Evolutionary conservation across 495 filamentous ascomycete genomes (phyloP).

Genomic region (Xylaria grammica): DNA sequence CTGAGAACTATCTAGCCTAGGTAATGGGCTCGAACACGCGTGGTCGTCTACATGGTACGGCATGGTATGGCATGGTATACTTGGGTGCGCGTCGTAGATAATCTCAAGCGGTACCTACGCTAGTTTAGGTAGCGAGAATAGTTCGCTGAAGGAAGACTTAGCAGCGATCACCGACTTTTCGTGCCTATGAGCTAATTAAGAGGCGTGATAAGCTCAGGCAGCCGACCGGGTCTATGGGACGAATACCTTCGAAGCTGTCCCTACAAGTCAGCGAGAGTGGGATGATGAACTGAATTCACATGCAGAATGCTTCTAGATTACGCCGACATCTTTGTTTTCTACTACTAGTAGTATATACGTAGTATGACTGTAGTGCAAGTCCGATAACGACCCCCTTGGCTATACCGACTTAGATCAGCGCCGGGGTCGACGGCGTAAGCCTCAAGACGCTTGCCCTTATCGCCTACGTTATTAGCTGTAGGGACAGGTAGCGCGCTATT

Average conservation of each 20-base stretch:
- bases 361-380: not conserved
- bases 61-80: too few relatives aligned
- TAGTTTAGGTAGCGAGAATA: too few relatives aligned
- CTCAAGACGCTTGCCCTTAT: slow-evolving; percentile 3
- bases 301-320: not conserved
- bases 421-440: not conserved
- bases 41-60: too few relatives aligned
- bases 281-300: not conserved
- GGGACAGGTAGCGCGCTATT: not conserved
- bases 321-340: too few relatives aligned
- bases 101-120: not conserved
- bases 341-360: too few relatives aligned
- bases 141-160: too few relatives aligned
- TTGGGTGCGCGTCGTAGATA: too few relatives aligned
- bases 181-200: not conserved
- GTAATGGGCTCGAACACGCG: not conserved
- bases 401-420: not conserved
- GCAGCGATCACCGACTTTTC: not conserved
- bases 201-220: slow-evolving; percentile 3
- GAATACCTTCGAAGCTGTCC: not conserved
- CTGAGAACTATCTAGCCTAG: too few relatives aligned
- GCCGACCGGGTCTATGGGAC: not conserved
- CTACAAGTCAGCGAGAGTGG: not conserved
- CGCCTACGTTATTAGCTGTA: not conserved
- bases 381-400: not conserved